phyloP scores from a whole-genome alignment of 352 stramenopile genomes.

The Blastocystis sp. region DNA sequence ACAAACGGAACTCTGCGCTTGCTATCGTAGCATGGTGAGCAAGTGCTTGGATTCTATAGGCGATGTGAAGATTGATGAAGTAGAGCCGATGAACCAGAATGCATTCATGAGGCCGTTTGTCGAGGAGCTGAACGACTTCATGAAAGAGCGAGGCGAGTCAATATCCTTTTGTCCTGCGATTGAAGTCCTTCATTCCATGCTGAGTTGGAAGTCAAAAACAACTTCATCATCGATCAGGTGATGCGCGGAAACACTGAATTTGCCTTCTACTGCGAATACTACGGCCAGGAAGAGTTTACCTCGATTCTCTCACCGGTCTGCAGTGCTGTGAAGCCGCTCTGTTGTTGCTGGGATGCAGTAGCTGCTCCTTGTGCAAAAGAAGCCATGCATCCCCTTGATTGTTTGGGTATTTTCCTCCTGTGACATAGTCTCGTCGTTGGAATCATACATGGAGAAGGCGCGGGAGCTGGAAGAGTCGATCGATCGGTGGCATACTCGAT shows the following conservation, averaged over 20 bases:
- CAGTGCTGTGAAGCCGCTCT: not conserved
- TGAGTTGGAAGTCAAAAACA: not conserved
- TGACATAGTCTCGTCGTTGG: not conserved
- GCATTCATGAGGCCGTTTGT: not conserved
- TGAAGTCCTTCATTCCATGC: not conserved
- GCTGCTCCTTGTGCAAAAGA: too few species aligned
- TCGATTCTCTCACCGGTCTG: not conserved
- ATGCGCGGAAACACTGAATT: not conserved
- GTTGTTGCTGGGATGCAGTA: not conserved
- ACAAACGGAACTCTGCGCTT: not conserved
- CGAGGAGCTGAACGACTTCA: not conserved
- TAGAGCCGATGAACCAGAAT: not conserved
- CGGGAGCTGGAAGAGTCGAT: not conserved
- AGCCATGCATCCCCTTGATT: not conserved
- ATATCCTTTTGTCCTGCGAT: not conserved
- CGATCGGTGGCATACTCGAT: not conserved
- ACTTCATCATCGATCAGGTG: not conserved
- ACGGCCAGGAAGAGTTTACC: not conserved
- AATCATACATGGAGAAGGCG: not conserved
- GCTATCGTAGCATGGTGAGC: not conserved
- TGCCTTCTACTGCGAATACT: slow-evolving; percentile 15
- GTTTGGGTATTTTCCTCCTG: not conserved
- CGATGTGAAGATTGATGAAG: not conserved
- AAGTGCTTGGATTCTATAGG: not conserved
- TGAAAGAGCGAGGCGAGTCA: not conserved